Conservation (phyloP, 768 basidiomycete species). For the Leccinum subgranulosum region DNA sequence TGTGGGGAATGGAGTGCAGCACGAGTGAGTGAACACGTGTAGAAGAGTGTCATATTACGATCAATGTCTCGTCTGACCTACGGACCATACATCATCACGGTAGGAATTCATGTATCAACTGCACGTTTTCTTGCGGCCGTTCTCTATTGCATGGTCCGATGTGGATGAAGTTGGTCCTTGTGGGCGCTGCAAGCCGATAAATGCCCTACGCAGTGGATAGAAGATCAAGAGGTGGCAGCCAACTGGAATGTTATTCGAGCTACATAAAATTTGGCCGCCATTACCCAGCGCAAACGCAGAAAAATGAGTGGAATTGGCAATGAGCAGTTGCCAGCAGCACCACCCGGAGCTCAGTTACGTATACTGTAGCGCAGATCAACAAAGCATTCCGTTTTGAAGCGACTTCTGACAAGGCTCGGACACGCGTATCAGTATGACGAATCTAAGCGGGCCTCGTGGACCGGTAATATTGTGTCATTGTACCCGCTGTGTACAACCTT, state of each 20-base stretch:
- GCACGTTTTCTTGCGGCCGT: not conserved
- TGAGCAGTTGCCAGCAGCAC: not conserved
- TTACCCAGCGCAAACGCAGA: not conserved
- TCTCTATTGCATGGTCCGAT: not conserved
- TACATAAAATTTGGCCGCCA: not conserved
- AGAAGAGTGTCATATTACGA: not conserved
- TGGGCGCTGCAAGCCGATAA: not conserved
- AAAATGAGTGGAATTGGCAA: slow-evolving; percentile 1
- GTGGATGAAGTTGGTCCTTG: not conserved
- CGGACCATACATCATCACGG: slow-evolving; percentile 3
- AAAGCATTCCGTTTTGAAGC: slow-evolving; percentile 19
- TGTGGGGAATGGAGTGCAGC: not conserved
- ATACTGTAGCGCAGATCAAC: slow-evolving; percentile 13
- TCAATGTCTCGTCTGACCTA: not conserved
- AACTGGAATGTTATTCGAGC: not conserved
- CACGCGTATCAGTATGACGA: slow-evolving; percentile 17
- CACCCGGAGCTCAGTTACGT: slow-evolving; percentile 7
- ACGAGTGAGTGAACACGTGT: slow-evolving; percentile 23
- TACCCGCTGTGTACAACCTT: slow-evolving; percentile 14
- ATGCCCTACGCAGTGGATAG: slow-evolving; percentile 1
- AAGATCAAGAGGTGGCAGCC: not conserved
- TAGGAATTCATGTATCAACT: not conserved
- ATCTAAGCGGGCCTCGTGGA: slow-evolving; percentile 17
- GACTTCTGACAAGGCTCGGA: slow-evolving; percentile 21
- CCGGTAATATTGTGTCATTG: slow-evolving; percentile 17